Conservation (phyloP, 2,329 filamentous ascomycete species). For the Claviceps paspali region DNA sequence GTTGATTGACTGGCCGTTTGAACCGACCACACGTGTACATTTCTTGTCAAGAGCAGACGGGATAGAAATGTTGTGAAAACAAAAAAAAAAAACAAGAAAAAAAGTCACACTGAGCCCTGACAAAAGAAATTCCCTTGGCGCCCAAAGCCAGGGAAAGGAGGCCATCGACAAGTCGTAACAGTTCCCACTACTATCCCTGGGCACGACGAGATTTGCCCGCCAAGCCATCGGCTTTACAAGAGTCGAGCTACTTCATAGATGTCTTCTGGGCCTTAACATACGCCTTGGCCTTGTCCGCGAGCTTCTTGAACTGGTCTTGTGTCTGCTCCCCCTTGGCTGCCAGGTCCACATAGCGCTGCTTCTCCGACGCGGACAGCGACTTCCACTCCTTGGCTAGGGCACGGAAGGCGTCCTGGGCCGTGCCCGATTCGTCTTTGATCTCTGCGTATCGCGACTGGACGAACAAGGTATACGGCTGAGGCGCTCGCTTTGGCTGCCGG, state of each 20-base stretch:
- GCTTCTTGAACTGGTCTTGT: conserved; percentile 13
- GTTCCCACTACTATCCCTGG: no score
- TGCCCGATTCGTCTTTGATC: conserved; percentile 11
- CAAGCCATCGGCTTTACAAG: no score
- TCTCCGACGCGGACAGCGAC: conserved; percentile 23
- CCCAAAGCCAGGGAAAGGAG: no score
- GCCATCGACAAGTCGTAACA: no score
- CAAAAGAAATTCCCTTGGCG: no score
- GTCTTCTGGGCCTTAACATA: conserved; percentile 9
- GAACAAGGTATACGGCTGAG: conserved; percentile 22
- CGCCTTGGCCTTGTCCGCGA: conserved; percentile 12
- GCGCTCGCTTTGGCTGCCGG: conserved; percentile 30
- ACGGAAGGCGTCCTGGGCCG: conserved; percentile 9
- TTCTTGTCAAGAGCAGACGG: no score
- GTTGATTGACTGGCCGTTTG: no score
- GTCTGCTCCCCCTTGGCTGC: conserved; percentile 7
- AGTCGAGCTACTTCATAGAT: not conserved
- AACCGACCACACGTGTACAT: no score
- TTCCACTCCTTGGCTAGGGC: conserved; percentile 27
- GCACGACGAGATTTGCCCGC: no score
- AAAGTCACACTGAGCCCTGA: no score
- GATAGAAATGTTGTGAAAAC: no score
- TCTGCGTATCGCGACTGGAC: conserved; percentile 20
- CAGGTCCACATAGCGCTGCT: conserved; percentile 23
- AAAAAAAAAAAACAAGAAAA: no score